Evolutionary conservation across 805 yeast genomes (phyloP), one percentile per base, ranked within the genome.

Genomic region (Candida ficus): DNA sequence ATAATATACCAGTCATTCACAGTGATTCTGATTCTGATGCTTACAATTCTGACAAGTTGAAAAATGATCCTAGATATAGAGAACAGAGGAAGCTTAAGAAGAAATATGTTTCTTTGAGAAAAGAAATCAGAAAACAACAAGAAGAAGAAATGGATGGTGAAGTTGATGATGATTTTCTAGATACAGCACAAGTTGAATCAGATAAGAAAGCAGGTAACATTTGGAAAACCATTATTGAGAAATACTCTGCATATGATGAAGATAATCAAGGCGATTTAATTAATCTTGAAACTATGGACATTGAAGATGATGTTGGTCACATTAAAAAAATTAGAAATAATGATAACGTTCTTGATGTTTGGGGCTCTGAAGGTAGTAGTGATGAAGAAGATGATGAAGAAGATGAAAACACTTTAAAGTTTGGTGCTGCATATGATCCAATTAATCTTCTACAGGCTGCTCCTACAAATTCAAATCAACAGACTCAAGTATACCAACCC

Each of bases 231-330:
- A 63, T 67, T 20, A 57, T 62, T 26, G 54, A 45, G 20, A 53
- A 54, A 43, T 67, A 63, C 45, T 49, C 58, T 18, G 48, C 47
- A 12, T 49, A 47, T 28, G 63, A 55, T 18, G 47, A 54, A 26
- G 50, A 48, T 12, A 49, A 57, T 14, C 64, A 62, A 46, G 67
- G 68, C 12, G 72, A 67, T 44, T 49, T 66, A 6, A 55, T 68
- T 6, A 47, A 56, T 32, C 22, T 56, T 17, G 37, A 35, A 6
- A 44, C 42, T 4, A 47, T 56, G 44, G 34, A 35, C 2, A 56
- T 56, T 12, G 50, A 48, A 12, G 42, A 42, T 13, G 39, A 56
- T 25, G 44, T 38, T 1, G 60, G 60, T 0, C 60, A 56, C 41
- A 31, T 56, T 25, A 34, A 38, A 14, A 23, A 29, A 9, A 14